phyloP scores from a whole-genome alignment of 2,329 filamentous ascomycete species.

The Cadophora malorum region DNA sequence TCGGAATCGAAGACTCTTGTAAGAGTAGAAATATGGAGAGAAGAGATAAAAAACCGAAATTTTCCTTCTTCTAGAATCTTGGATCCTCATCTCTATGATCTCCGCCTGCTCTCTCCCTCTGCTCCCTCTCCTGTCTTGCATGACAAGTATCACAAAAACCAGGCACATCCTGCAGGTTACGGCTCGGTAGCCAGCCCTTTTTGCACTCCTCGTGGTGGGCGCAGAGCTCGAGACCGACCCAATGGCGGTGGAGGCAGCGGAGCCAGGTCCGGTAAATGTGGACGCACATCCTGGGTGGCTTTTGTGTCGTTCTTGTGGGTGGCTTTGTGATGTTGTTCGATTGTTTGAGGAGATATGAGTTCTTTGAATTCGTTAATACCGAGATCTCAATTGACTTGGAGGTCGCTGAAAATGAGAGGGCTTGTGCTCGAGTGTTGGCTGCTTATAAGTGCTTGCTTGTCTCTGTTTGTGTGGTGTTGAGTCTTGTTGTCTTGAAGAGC shows the following conservation, averaged over 20 bases:
- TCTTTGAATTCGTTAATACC: too few species aligned
- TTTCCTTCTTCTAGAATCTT: background rate
- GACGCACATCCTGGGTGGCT: background rate
- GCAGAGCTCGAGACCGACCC: conserved; percentile 5
- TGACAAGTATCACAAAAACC: conserved; percentile 3
- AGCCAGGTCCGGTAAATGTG: conserved; percentile 13
- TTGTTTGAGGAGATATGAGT: too few species aligned
- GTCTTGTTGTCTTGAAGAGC: background rate
- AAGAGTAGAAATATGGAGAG: too few species aligned
- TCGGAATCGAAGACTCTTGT: too few species aligned
- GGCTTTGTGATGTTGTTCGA: background rate
- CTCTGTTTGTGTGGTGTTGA: background rate
- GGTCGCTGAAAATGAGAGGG: background rate
- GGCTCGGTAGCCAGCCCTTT: conserved; percentile 8
- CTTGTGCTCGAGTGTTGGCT: background rate
- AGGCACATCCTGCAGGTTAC: conserved; percentile 8
- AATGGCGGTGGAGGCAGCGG: background rate
- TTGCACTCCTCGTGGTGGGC: background rate
- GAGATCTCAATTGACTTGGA: too few species aligned
- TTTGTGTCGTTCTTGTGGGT: background rate
- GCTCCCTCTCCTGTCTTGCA: background rate
- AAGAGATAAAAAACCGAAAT: too few species aligned
- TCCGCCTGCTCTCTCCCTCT: background rate
- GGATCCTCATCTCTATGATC: background rate
- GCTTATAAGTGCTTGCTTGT: background rate